phyloP scores from a whole-genome alignment of 108 stramenopile species.

The Cyclotella atomus region DNA sequence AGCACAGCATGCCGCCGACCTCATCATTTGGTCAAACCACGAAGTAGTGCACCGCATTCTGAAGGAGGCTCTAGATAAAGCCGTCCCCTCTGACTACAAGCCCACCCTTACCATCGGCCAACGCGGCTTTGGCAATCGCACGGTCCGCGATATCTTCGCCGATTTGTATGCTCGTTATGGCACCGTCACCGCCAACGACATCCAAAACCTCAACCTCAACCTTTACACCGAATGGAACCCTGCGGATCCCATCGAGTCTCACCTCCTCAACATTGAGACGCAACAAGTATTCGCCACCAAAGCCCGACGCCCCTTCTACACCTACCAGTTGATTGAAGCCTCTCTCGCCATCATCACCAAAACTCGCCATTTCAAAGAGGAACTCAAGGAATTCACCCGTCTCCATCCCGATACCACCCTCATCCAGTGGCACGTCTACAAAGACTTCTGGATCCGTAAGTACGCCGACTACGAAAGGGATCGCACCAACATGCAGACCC shows the following conservation, averaged over 20 bases:
- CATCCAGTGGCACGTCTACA: background rate
- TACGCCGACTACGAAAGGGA: background rate
- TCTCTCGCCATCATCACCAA: background rate
- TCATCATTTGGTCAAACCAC: background rate
- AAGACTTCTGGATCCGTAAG: background rate
- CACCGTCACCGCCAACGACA: background rate
- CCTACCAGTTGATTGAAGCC: background rate
- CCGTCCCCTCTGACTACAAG: background rate
- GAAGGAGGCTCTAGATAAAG: background rate
- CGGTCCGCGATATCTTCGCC: background rate
- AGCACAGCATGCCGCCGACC: background rate
- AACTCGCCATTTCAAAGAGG: background rate
- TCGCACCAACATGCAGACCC: background rate
- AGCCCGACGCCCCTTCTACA: background rate
- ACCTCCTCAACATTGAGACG: background rate
- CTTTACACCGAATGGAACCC: constrained; percentile 1
- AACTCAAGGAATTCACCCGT: background rate
- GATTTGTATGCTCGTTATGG: background rate
- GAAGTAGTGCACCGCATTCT: background rate
- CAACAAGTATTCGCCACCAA: constrained; percentile 5
- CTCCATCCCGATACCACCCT: background rate
- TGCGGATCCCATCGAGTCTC: background rate
- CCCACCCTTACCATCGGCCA: background rate
- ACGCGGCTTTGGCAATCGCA: background rate
- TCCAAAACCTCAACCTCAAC: background rate